phyloP scores from a whole-genome alignment of 495 filamentous ascomycete genomes.

The Astrothelium macrocarpum region DNA sequence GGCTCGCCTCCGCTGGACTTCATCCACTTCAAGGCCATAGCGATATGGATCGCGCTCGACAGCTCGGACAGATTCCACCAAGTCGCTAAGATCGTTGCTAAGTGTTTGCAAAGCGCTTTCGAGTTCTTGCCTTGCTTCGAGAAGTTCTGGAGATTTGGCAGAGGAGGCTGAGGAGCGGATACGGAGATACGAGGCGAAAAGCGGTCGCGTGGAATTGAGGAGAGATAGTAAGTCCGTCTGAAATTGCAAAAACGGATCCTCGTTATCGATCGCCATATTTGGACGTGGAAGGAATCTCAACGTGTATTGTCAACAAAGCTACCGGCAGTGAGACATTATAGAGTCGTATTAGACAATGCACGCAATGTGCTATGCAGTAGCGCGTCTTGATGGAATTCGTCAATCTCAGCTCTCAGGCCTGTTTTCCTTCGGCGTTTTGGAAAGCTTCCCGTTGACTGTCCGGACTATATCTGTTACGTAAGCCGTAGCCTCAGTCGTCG shows the following conservation, averaged over 20 bases:
- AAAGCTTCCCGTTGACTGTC: too few relatives aligned
- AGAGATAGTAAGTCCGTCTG: constrained; percentile 82
- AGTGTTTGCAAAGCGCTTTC: constrained; percentile 66
- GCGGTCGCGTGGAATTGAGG: constrained; percentile 65
- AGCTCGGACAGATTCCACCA: constrained; percentile 76
- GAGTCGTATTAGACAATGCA: too few relatives aligned
- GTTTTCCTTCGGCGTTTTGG: too few relatives aligned
- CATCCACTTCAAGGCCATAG: constrained; percentile 75
- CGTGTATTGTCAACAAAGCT: too few relatives aligned
- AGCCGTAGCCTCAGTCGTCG: too few relatives aligned
- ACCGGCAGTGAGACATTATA: too few relatives aligned
- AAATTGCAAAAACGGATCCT: constrained; percentile 89
- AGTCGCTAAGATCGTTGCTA: constrained; percentile 76
- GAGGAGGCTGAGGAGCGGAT: constrained; percentile 76
- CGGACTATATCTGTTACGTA: background rate
- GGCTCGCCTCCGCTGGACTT: constrained; percentile 68
- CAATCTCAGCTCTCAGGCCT: background rate
- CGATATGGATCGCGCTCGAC: constrained; percentile 83
- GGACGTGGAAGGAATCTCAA: background rate
- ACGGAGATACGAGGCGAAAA: constrained; percentile 91
- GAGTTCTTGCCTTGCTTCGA: constrained; percentile 75
- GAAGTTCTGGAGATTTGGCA: constrained; percentile 69
- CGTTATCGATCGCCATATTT: constrained; percentile 45
- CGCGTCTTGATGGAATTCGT: background rate
- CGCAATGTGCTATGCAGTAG: background rate